Evolutionary conservation across 2,329 filamentous ascomycete species (phyloP), one percentile per base, ranked within the genome.

Genomic region (Phialophora macrospora): DNA sequence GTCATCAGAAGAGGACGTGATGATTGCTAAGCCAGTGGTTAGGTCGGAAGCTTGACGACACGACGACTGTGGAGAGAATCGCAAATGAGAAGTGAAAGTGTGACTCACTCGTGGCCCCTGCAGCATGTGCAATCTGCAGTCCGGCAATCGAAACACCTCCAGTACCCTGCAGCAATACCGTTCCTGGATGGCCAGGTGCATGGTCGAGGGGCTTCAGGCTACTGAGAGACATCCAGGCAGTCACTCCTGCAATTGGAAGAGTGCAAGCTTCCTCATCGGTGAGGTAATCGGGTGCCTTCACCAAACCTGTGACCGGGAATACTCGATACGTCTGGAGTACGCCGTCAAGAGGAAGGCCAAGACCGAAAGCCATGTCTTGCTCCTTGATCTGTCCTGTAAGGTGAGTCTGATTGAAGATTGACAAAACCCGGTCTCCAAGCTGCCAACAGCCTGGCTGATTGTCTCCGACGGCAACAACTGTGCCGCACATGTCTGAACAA

Each of bases 181-280:
- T 80, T n/a, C n/a, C 60, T 81, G 74, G 78, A n/a, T 77, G 7
- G 81, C n/a, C 82, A 75, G 11, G 75, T 76, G 66, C 81, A 71
- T 2, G 76, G 73, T 1, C 72, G 64, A 74, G 77, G 81, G 22
- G 79, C 78, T 71, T 85, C 82, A 62, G 77, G 4, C 78, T 78
- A 70, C 81, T 82, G 56, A 85, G 75, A 4, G 78, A 75, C 73
- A 80, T 82, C 81, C 82, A 85, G 2, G 78, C 82, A 9, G 82
- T 84, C 2, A 85, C 78, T 60, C 75, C 72, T 3, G 81, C 82
- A 52, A 83, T 80, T 11, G 79, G 79, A 9, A 81, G 68, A 7
- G 81, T 76, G 14, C 74, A 72, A 0, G 80, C 78, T 69, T 79
- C 77, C 63, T 80, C 76, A 2, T 69, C 70, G 51, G 84, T 81